Base-by-base conservation (phyloP, 345 rosid species). In the Erucastrum elatum region DNA sequence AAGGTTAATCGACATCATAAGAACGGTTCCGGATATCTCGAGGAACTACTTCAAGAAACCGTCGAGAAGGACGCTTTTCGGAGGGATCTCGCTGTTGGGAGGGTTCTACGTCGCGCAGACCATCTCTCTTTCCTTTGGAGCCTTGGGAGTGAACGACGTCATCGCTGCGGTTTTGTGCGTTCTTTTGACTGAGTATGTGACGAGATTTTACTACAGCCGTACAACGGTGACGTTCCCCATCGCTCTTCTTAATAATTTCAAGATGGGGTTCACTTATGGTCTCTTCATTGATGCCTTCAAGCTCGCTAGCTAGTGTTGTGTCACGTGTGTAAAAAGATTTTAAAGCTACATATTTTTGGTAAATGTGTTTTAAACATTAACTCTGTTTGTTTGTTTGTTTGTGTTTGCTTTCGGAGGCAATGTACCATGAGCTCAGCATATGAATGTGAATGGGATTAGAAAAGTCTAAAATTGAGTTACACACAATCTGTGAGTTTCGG, bases 281-380 rank as follows among this genome's bases (percentile, higher is more conserved):
- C 94, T 94, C 77, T 94, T 92, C 88, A 94, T 94, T 44, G 98
- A 92, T 77, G 98, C 98, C 2, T 94, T 94, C 79, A 91, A 92
- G 90, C 90, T 94, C 49, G 98, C 95, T 51, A 92, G 95, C 71
- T 91, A 66, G 31, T n/a, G 31, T 8, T 21, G 21, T 21, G 59
- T 29, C 30, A 29, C 30, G 1, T 29, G 30, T 29, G 58, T 5
- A 51, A 51, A 51, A 51, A 6, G 21, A 5, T 51, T 8, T 53
- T 4, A 53, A 35, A 53, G 10, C 10, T 53, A 21, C 26, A 53
- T 53, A 25, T 15, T 51, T 15, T n/a, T 51, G 13, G 15, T 12
- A 56, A 10, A 56, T 56, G n/a, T n/a, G 61, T 8, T 55, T 55
- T 55, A 26, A 26, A 55, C 60, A 56, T 17, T 25, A 25, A 30